These are phyloP conservation scores for Cylindrotheca closterium DNA, from an alignment of 108 stramenopile species.

Conservation along the genomic window DNA sequence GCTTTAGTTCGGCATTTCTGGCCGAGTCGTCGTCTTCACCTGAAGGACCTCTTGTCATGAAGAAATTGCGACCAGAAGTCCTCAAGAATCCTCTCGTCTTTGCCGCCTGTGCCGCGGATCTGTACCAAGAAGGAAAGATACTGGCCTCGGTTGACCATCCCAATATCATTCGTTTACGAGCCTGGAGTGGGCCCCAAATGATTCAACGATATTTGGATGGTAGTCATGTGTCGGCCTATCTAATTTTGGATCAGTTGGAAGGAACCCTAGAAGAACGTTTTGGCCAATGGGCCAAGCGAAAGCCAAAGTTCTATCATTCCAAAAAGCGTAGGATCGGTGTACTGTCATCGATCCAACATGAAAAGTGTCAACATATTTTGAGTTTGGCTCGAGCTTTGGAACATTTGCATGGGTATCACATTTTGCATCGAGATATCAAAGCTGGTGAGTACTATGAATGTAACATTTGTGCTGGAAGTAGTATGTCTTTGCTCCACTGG, in stretches of 20 bases:
- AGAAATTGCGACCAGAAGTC: conserved; percentile 19
- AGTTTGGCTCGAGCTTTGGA: background rate
- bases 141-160: conserved; percentile 9
- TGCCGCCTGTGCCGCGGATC: conserved; percentile 31
- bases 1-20: conserved; percentile 60
- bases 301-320: background rate
- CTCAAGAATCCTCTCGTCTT: conserved; percentile 24
- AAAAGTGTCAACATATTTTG: background rate
- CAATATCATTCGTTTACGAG: conserved; percentile 16
- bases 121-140: conserved; percentile 27
- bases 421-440: conserved; percentile 64
- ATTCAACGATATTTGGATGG: background rate
- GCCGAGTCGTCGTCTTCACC: conserved; percentile 7
- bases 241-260: background rate
- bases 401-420: background rate
- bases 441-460: conserved; percentile 6
- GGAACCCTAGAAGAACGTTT: background rate
- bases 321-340: background rate
- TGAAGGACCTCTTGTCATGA: conserved; percentile 12
- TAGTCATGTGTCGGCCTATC: background rate
- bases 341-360: background rate
- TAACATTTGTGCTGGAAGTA: background rate
- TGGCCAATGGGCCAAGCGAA: background rate
- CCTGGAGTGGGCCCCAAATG: conserved; percentile 20
- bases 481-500: background rate